phyloP scores from a whole-genome alignment of 257 asterid genomes.

The Fraxinus pennsylvanica region DNA sequence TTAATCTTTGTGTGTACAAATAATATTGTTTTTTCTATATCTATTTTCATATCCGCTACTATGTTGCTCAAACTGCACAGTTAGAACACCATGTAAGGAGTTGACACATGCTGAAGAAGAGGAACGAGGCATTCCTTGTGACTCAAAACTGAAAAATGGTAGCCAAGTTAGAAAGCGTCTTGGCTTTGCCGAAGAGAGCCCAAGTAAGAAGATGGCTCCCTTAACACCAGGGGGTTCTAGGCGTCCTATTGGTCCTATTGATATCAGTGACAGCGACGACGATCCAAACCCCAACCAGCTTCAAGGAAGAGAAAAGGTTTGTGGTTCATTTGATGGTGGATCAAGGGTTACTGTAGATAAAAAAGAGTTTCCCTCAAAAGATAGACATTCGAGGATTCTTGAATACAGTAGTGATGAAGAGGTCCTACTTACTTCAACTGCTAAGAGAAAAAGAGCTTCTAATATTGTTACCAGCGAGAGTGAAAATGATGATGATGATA shows the following conservation, averaged over 20 bases:
- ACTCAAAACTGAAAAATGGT: constrained; percentile 18
- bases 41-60: constrained; percentile 13
- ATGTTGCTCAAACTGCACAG: constrained; percentile 30
- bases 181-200: constrained; percentile 32
- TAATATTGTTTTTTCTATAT: background rate
- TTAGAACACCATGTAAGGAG: constrained; percentile 21
- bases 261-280: constrained; percentile 48
- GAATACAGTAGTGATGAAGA: constrained; percentile 33
- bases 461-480: constrained; percentile 47
- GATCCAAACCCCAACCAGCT: constrained; percentile 26
- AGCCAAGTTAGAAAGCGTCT: constrained; percentile 37
- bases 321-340: constrained; percentile 27
- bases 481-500: constrained; percentile 48
- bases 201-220: constrained; percentile 40
- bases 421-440: constrained; percentile 26
- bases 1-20: background rate
- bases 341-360: constrained; percentile 17
- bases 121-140: constrained; percentile 22
- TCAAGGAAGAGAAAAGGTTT: constrained; percentile 10
- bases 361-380: constrained; percentile 22
- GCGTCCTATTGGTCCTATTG: constrained; percentile 33
- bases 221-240: constrained; percentile 37
- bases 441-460: constrained; percentile 41
- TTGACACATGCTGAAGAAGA: constrained; percentile 23
- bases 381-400: constrained; percentile 8